Percentiles rank a stretch among this genome's conserved stretches.
Evolutionary conservation across 225 moss, liverwort and hornwort species (phyloP).

Genomic region (Physcomitrellopsis africana): DNA sequence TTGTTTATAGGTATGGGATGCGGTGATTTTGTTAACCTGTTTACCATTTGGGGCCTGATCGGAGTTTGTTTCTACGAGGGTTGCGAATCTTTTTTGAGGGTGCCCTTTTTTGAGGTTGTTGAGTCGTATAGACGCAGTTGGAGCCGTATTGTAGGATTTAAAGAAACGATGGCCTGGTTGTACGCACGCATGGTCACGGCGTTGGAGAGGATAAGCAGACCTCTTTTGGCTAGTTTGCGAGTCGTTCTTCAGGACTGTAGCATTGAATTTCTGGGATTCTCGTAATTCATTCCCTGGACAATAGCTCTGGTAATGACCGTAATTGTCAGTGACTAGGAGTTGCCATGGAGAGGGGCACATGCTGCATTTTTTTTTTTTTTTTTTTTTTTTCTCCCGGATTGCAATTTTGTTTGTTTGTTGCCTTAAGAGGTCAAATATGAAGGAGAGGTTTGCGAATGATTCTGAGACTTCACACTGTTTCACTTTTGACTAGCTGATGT

Average conservation of each 20-base stretch:
- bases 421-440: conserved; percentile 1
- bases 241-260: conserved; percentile 4
- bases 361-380: neutral
- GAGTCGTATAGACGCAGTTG: neutral
- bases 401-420: too few species aligned
- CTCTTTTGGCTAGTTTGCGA: neutral
- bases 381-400: neutral
- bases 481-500: neutral
- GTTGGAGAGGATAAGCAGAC: neutral
- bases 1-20: conserved; percentile 59
- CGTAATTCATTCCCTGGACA: conserved; percentile 5
- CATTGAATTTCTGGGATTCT: neutral
- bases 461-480: neutral
- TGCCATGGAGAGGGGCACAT: neutral
- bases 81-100: conserved; percentile 5
- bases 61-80: neutral
- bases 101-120: neutral
- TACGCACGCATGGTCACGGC: neutral
- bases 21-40: neutral
- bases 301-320: neutral
- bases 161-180: neutral
- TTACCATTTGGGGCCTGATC: neutral
- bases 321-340: neutral
- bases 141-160: neutral
- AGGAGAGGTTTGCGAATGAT: conserved; percentile 8